These are phyloP conservation scores for Suillus alpinus DNA, from an alignment of 768 basidiomycete genomes.

Conservation along the genomic window DNA sequence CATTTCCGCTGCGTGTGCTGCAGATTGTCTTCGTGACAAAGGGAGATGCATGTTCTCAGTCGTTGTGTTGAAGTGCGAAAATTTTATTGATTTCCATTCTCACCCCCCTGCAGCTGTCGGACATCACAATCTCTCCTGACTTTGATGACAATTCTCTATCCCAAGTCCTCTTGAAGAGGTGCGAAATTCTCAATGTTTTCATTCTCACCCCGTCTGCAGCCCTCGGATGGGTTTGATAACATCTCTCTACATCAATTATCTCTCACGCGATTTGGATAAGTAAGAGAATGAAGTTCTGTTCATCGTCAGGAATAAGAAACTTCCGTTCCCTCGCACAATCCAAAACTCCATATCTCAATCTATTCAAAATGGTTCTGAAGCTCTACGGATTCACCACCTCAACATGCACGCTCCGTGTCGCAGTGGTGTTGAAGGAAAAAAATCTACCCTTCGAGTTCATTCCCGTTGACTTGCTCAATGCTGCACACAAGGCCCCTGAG, in stretches of 20 bases:
- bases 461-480: constrained; percentile 38
- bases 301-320: background rate
- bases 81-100: background rate
- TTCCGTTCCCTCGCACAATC: background rate
- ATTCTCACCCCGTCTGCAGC: background rate
- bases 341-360: background rate
- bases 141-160: background rate
- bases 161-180: background rate
- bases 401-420: constrained; percentile 52
- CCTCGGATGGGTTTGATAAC: background rate
- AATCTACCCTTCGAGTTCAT: constrained; percentile 52
- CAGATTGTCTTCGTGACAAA: background rate
- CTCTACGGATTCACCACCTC: constrained; percentile 27
- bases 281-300: background rate
- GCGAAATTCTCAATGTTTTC: background rate
- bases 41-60: no score
- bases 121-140: background rate
- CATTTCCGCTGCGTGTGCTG: background rate
- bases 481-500: constrained; percentile 44
- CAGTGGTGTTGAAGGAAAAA: constrained; percentile 49
- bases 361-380: constrained; percentile 18
- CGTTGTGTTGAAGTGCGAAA: background rate
- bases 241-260: constrained; percentile 1
- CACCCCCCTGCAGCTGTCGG: background rate
- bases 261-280: constrained; percentile 14